phyloP scores from a whole-genome alignment of 371 early-diverging fungal genomes.

The Fennellomyces sp. region DNA sequence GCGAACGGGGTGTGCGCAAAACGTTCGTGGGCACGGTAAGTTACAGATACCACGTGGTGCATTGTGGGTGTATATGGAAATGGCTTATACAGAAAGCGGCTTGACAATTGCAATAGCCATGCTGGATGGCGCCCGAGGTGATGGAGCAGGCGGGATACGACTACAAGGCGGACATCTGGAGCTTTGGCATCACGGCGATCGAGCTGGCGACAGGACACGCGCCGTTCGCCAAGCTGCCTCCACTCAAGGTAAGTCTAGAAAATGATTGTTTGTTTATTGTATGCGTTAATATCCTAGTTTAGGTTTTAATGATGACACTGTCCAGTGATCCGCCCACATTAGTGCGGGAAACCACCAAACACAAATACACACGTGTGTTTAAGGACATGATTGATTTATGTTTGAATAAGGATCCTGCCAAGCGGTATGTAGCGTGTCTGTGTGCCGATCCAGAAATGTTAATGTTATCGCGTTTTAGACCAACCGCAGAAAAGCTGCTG shows the following conservation, averaged over 20 bases:
- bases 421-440: conserved; percentile 49
- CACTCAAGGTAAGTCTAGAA: conserved; percentile 79
- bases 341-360: conserved; percentile 70
- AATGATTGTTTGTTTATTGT: conserved; percentile 86
- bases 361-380: conserved; percentile 76
- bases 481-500: conserved; percentile 78
- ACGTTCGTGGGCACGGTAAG: conserved; percentile 88
- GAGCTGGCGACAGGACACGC: conserved; percentile 92
- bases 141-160: conserved; percentile 83
- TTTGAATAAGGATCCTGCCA: conserved; percentile 78
- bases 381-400: conserved; percentile 91
- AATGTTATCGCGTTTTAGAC: conserved; percentile 44
- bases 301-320: conserved; percentile 85
- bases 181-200: conserved; percentile 89
- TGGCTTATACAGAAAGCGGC: not conserved
- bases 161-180: conserved; percentile 93
- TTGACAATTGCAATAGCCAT: conserved; percentile 55
- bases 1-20: conserved; percentile 78
- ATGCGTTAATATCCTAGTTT: conserved; percentile 23
- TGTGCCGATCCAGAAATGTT: not conserved
- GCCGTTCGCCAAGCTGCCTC: conserved; percentile 90
- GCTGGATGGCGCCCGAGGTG: conserved; percentile 92
- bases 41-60: not conserved
- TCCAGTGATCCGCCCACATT: conserved; percentile 88
- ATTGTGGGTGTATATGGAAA: not conserved